Percentiles rank a stretch among this genome's conserved stretches.
phyloP scores from a whole-genome alignment of 78 protist species.

The Dictyostelium intermedium region DNA sequence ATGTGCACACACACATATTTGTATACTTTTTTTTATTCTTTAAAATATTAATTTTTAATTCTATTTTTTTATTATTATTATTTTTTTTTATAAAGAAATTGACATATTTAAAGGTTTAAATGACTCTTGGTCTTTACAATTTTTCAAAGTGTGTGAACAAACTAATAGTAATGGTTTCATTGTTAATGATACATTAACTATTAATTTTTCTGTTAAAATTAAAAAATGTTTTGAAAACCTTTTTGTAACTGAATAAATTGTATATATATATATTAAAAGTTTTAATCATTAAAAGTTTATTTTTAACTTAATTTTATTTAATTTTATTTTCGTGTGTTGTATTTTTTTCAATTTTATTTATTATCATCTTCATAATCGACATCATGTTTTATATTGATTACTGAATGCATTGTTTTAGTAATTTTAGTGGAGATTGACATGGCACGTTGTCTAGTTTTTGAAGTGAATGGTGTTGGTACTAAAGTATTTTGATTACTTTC shows the following conservation, averaged over 20 bases:
- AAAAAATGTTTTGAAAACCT: neutral
- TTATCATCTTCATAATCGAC: neutral
- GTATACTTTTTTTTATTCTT: neutral
- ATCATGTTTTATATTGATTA: neutral
- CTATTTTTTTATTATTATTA: neutral
- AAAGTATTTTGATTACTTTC: neutral
- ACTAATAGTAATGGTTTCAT: neutral
- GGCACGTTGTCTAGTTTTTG: neutral
- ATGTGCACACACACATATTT: no score
- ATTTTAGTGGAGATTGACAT: neutral
- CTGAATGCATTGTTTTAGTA: neutral
- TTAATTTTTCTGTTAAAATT: neutral
- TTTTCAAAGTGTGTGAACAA: neutral
- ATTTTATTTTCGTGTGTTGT: no score
- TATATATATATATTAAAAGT: no score
- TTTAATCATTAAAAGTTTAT: no score
- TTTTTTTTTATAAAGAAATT: neutral
- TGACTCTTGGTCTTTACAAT: constrained; percentile 8
- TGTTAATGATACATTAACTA: neutral
- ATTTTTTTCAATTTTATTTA: no score
- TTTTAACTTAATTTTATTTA: no score
- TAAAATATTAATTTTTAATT: neutral
- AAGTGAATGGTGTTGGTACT: neutral
- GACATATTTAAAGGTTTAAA: neutral
- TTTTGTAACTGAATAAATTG: neutral